Conservation (phyloP, 345 rosid species). For the Trapa bicornis region DNA sequence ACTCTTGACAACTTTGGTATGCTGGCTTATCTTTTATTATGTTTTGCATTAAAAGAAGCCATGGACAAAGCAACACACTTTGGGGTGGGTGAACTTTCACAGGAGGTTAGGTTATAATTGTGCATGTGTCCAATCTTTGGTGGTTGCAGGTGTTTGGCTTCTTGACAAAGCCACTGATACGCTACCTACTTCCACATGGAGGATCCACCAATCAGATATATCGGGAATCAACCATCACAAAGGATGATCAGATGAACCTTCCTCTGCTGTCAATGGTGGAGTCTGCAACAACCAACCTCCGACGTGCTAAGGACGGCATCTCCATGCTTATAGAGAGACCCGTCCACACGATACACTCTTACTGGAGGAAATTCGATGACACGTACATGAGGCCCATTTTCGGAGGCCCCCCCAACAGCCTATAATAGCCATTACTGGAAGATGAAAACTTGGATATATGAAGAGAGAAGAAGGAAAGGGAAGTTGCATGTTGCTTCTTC, state of each 20-base stretch:
- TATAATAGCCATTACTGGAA: not conserved
- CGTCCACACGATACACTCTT: conserved; percentile 63
- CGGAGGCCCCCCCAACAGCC: conserved; percentile 47
- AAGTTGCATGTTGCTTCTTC: not conserved
- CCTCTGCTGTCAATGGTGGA: conserved; percentile 63
- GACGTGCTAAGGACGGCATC: conserved; percentile 59
- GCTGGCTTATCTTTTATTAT: not conserved
- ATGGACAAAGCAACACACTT: too few species aligned
- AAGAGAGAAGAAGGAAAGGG: not conserved
- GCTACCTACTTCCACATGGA: conserved; percentile 36
- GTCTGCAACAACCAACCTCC: conserved; percentile 51
- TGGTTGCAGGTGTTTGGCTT: conserved; percentile 69
- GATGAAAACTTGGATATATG: not conserved
- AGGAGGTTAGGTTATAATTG: not conserved
- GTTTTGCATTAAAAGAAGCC: not conserved
- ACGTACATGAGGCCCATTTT: conserved; percentile 80
- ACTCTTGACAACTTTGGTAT: conserved; percentile 2
- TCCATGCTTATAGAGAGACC: conserved; percentile 69
- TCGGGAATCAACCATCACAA: conserved; percentile 26
- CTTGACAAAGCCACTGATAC: conserved; percentile 66
- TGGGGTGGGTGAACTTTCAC: not conserved
- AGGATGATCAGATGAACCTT: conserved; percentile 32
- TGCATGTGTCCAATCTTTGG: not conserved
- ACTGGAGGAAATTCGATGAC: conserved; percentile 83
- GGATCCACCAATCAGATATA: not conserved